Evolutionary conservation across 768 basidiomycete genomes (phyloP).

Genomic region (Boletus subparvulus): DNA sequence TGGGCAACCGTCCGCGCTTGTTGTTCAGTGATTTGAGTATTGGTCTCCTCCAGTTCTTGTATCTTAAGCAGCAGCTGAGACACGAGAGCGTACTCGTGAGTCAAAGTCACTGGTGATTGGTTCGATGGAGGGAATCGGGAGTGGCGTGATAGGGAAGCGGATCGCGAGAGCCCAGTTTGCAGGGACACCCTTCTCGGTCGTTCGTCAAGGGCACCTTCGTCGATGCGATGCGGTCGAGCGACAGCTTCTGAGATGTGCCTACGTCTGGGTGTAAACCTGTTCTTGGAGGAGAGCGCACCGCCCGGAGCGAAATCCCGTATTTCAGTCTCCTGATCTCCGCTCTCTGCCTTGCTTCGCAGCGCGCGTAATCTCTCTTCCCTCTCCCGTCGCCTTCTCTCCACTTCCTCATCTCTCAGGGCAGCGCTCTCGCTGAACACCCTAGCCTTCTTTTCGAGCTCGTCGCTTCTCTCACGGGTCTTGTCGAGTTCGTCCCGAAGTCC

Average conservation of each 20-base stretch:
- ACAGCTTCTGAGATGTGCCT: slow-evolving; percentile 32
- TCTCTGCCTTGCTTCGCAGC: slow-evolving; percentile 43
- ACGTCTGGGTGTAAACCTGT: slow-evolving; percentile 22
- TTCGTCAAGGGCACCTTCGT: slow-evolving; percentile 11
- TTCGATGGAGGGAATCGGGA: slow-evolving; percentile 9
- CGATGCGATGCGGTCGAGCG: slow-evolving; percentile 6
- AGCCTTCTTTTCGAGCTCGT: slow-evolving; percentile 69
- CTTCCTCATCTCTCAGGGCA: slow-evolving; percentile 30
- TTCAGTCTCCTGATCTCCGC: slow-evolving; percentile 32
- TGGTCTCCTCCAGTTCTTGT: slow-evolving; percentile 72
- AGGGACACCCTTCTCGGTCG: slow-evolving; percentile 19
- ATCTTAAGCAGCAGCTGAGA: slow-evolving; percentile 73
- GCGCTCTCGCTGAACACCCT: slow-evolving; percentile 37
- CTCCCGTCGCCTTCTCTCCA: slow-evolving; percentile 30
- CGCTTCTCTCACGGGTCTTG: slow-evolving; percentile 65
- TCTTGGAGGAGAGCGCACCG: slow-evolving; percentile 38
- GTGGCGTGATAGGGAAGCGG: slow-evolving; percentile 24
- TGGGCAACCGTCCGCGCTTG: slow-evolving; percentile 61
- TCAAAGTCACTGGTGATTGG: slow-evolving; percentile 17
- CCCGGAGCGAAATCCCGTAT: slow-evolving; percentile 64
- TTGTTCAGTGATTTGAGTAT: slow-evolving; percentile 61
- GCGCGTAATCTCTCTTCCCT: slow-evolving; percentile 55
- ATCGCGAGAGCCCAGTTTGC: slow-evolving; percentile 25
- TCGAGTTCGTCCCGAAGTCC: slow-evolving; percentile 74
- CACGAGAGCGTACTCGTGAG: slow-evolving; percentile 55